Conservation (phyloP, 371 early-diverging fungal genomes). For the Paraphysoderma sedebokerense region DNA sequence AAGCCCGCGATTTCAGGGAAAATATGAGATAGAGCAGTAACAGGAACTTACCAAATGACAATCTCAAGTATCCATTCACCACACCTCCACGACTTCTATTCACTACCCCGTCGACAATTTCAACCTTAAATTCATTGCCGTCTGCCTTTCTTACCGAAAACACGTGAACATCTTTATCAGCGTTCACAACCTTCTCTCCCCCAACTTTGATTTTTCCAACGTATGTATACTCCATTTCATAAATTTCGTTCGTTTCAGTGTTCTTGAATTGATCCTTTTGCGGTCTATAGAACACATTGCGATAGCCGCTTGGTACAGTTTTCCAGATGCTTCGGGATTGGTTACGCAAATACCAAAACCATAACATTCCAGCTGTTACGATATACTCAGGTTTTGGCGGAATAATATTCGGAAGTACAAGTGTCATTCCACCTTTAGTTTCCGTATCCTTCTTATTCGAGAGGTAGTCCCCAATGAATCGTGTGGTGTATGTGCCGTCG, state of each 20-base stretch:
- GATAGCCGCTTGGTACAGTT: slow-evolving; percentile 34
- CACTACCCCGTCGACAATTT: slow-evolving; percentile 23
- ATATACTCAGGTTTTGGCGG: slow-evolving; percentile 13
- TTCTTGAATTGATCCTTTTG: slow-evolving; percentile 18
- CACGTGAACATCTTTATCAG: background rate
- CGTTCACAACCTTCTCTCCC: slow-evolving; percentile 11
- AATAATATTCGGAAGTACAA: slow-evolving; percentile 11
- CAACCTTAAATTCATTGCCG: slow-evolving; percentile 1
- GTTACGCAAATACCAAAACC: slow-evolving; percentile 32
- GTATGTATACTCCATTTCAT: slow-evolving; percentile 25
- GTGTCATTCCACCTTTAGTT: slow-evolving; percentile 6
- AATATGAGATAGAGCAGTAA: background rate
- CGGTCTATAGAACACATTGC: slow-evolving; percentile 30
- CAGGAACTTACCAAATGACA: background rate
- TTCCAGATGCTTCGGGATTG: slow-evolving; percentile 24
- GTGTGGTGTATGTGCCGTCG: slow-evolving; percentile 36
- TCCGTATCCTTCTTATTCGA: background rate
- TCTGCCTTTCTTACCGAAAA: background rate
- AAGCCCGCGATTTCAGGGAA: background rate
- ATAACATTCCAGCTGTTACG: slow-evolving; percentile 23
- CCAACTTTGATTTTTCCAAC: slow-evolving; percentile 14
- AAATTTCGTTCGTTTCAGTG: slow-evolving; percentile 12
- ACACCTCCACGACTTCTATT: background rate
- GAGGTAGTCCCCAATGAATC: slow-evolving; percentile 28
- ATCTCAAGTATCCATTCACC: background rate